These are phyloP conservation scores for Pleurozium schreberi DNA, from an alignment of 225 moss, liverwort and hornwort species.

Conservation along the genomic window DNA sequence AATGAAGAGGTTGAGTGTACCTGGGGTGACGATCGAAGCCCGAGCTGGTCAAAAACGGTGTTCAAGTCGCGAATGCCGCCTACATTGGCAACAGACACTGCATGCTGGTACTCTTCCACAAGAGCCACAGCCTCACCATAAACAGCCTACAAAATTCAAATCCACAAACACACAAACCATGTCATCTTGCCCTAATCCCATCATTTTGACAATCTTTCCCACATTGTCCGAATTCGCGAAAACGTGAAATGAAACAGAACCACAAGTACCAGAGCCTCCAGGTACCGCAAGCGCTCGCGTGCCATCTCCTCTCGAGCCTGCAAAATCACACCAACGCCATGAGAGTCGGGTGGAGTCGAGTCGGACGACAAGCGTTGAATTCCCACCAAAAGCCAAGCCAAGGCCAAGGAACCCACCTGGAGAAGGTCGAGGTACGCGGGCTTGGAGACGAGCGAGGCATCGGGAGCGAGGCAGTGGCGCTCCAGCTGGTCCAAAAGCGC, in stretches of 20 bases:
- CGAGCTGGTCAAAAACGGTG: constrained; percentile 72
- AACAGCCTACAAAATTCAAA: constrained; percentile 39
- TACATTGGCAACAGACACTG: constrained; percentile 73
- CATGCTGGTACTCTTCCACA: constrained; percentile 94
- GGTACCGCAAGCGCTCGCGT: constrained; percentile 75
- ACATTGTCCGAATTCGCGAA: not conserved
- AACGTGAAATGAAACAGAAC: not conserved
- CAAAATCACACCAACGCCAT: not conserved
- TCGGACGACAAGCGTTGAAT: not conserved
- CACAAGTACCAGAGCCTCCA: constrained; percentile 60
- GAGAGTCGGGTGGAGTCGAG: not conserved
- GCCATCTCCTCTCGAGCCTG: constrained; percentile 96
- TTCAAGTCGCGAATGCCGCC: constrained; percentile 91
- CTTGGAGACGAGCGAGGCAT: constrained; percentile 68
- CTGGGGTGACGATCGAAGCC: constrained; percentile 75
- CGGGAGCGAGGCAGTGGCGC: constrained; percentile 87
- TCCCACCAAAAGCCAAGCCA: not conserved
- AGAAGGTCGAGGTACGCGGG: constrained; percentile 81
- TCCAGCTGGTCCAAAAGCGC: constrained; percentile 92
- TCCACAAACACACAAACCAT: not conserved
- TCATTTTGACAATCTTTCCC: not conserved
- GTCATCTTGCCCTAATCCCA: not conserved
- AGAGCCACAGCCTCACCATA: constrained; percentile 81
- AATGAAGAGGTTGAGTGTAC: not conserved
- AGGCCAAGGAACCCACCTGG: constrained; percentile 15